Evolutionary conservation across 163 green algal species (phyloP).

Genomic region (Trebouxiophyceae sp.): DNA sequence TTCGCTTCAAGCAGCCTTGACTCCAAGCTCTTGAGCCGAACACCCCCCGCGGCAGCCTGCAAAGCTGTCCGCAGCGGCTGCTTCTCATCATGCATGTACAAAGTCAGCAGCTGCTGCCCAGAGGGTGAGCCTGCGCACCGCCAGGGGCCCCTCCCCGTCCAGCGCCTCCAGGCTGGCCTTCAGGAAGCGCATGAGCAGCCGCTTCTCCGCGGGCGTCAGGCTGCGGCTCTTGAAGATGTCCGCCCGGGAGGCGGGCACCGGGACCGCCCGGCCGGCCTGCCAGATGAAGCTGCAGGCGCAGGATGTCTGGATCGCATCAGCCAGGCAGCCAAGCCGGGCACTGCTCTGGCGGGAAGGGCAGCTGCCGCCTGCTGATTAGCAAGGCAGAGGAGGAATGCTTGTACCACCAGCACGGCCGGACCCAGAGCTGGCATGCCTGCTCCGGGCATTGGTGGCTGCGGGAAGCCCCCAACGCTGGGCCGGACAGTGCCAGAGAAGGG

Average conservation of each 20-base stretch:
- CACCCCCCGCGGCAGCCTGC: neutral
- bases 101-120: neutral
- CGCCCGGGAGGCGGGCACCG: conserved; percentile 37
- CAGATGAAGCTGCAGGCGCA: conserved; percentile 36
- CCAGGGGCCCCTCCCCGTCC: conserved; percentile 5
- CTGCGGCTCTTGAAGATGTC: conserved; percentile 51
- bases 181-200: conserved; percentile 51
- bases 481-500: too few species aligned
- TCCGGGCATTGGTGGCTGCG: too few species aligned
- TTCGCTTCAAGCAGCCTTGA: neutral
- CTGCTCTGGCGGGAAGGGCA: too few species aligned
- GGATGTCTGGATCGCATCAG: too few species aligned
- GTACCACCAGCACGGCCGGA: too few species aligned
- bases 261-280: conserved; percentile 5
- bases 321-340: too few species aligned
- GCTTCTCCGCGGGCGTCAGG: conserved; percentile 37
- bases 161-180: conserved; percentile 26
- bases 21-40: neutral
- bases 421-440: too few species aligned
- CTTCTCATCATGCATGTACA: neutral
- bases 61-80: too few species aligned
- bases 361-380: too few species aligned
- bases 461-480: too few species aligned
- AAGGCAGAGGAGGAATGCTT: too few species aligned
- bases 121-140: conserved; percentile 2